These are phyloP conservation scores for Letharia lupina DNA, from an alignment of 495 filamentous ascomycete genomes.

Conservation along the genomic window DNA sequence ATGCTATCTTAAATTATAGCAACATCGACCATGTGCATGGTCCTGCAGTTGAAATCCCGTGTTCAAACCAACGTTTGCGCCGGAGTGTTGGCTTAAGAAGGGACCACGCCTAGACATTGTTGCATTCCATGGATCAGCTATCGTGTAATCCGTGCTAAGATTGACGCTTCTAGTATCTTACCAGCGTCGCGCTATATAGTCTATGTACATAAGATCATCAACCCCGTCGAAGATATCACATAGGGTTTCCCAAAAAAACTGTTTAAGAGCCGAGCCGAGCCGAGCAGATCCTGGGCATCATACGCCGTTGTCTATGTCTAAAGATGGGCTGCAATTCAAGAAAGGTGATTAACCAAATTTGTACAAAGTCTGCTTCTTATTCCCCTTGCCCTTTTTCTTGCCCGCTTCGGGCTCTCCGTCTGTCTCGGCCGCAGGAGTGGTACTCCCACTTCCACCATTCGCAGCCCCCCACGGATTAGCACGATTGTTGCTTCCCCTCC, in stretches of 20 bases:
- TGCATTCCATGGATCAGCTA: not conserved
- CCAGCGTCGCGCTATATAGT: not conserved
- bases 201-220: not conserved
- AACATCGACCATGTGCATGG: not conserved
- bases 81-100: no score
- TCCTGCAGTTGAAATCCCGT: not conserved
- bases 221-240: no score
- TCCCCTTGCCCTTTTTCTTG: constrained; percentile 69
- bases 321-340: not conserved
- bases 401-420: constrained; percentile 33
- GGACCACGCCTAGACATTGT: not conserved
- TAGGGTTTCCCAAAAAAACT: no score
- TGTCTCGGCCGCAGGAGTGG: constrained; percentile 25
- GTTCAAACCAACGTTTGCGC: not conserved
- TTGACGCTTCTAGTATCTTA: not conserved
- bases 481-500: constrained; percentile 25
- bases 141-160: not conserved
- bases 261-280: not conserved
- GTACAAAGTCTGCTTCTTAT: constrained; percentile 69
- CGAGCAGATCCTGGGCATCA: not conserved
- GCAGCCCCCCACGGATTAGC: constrained; percentile 41
- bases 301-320: not conserved
- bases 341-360: constrained; percentile 39
- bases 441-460: constrained; percentile 17
- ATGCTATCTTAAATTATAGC: no score